Conservation (phyloP, 441 rosid genomes). For the Viola pubescens region DNA sequence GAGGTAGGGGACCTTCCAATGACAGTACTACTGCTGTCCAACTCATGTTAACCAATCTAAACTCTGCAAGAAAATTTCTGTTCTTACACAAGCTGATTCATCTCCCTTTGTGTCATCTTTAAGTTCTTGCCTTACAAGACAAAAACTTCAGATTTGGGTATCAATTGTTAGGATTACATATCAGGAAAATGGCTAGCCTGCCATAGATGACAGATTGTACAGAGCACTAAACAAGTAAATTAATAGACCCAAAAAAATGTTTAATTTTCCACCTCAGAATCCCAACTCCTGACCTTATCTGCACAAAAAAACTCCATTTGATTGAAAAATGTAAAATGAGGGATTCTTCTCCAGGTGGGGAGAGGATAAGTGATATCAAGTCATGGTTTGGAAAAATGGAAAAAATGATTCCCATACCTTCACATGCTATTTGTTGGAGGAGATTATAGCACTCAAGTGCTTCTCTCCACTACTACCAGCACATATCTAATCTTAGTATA, state of each 20-base stretch:
- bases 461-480: neutral
- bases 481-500: too few relatives aligned
- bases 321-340: neutral
- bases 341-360: neutral
- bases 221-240: too few relatives aligned
- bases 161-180: neutral
- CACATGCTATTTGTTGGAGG: neutral
- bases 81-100: too few relatives aligned
- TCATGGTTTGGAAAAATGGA: neutral
- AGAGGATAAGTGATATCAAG: constrained; percentile 1
- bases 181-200: neutral
- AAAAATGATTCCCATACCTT: neutral
- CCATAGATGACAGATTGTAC: too few relatives aligned
- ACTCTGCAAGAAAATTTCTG: too few relatives aligned
- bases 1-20: too few relatives aligned
- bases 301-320: neutral
- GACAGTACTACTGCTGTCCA: too few relatives aligned
- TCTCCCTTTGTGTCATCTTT: too few relatives aligned
- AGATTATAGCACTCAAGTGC: neutral
- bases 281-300: neutral
- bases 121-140: neutral
- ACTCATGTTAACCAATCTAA: too few relatives aligned
- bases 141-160: neutral
- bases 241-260: too few relatives aligned
- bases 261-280: neutral